Base-by-base conservation (phyloP, 306 rosid species). In the Alnus rubra region DNA sequence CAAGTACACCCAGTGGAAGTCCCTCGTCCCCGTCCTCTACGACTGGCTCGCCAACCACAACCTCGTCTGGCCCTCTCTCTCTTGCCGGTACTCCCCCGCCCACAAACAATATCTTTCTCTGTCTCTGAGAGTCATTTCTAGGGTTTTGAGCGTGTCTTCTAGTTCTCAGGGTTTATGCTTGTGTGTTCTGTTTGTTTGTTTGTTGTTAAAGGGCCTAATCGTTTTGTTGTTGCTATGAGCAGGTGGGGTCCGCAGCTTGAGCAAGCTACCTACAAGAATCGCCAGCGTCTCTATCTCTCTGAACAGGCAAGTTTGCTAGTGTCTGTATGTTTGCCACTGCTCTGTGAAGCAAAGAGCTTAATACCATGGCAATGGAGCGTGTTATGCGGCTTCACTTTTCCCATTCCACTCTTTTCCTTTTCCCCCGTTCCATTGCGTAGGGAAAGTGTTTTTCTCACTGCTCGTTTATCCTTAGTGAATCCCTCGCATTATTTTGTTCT, bases 21-120 rank as follows among this genome's bases (percentile, higher is more conserved):
- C 94, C 2, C 88, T 91, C 18, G 91, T 95, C 15, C 98, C 98
- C 0, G 88, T 92, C 45, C 98, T 95, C 70, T 95, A 93, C 73
- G 99, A 95, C 82, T 95, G 99, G 99, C 88, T 95, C 45, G 92
- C 94, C 64, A 95, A 91, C 81, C 99, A 95, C 87, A 95, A 95
- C 76, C 99, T 95, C 75, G 91, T 93, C 12, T 95, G 98, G 97
- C 99, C 98, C 45, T 91, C 99, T 19, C 98, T 90, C 58, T 95
- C 99, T 48, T 91, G 98, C 92, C 86, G 98, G 99, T 95, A 16
- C 0, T 0, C 28, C 28, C 28, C 28, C 28, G 28, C 28, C 28
- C 28, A 23, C 28, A 23, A 23, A 23, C 28, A 23, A 23, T 23
- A 23, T 23, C 28, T 23, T 0, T 51, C 74, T 12, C n/a, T 4